A percentile compares a stretch with the other conserved stretches of the same genome.
Evolutionary conservation across 2,329 filamentous ascomycete species (phyloP).

Genomic region (Pseudogymnoascus sp.): DNA sequence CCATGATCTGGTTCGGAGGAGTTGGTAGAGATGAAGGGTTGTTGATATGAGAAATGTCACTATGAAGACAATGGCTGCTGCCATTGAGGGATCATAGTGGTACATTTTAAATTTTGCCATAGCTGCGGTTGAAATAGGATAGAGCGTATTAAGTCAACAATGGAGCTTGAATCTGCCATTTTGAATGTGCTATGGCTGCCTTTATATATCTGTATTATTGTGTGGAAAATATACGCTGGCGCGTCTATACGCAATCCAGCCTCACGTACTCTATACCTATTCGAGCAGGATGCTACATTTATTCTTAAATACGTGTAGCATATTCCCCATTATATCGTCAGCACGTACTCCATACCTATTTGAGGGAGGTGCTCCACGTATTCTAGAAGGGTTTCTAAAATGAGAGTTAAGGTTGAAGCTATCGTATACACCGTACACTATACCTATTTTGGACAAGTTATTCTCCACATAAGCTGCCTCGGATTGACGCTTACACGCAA

Average conservation of each 20-base stretch:
- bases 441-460: background rate
- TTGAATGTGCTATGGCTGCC: background rate
- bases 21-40: conserved; percentile 15
- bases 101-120: background rate
- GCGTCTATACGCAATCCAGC: background rate
- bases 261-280: too few relatives aligned
- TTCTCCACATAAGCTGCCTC: background rate
- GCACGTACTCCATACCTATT: background rate
- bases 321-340: too few relatives aligned
- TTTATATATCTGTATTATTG: background rate
- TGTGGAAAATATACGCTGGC: background rate
- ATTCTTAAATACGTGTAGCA: too few relatives aligned
- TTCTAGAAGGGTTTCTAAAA: background rate
- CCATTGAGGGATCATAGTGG: conserved; percentile 13
- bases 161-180: background rate
- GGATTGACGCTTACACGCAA: background rate
- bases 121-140: background rate
- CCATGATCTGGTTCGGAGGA: conserved; percentile 17
- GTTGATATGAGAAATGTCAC: conserved; percentile 13
- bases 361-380: background rate
- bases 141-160: background rate
- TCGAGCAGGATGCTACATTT: too few relatives aligned
- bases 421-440: background rate
- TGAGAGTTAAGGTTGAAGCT: background rate
- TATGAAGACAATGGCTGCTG: conserved; percentile 15